Base-by-base conservation (phyloP, 108 stramenopile species). In the Cyclotella cryptica region DNA sequence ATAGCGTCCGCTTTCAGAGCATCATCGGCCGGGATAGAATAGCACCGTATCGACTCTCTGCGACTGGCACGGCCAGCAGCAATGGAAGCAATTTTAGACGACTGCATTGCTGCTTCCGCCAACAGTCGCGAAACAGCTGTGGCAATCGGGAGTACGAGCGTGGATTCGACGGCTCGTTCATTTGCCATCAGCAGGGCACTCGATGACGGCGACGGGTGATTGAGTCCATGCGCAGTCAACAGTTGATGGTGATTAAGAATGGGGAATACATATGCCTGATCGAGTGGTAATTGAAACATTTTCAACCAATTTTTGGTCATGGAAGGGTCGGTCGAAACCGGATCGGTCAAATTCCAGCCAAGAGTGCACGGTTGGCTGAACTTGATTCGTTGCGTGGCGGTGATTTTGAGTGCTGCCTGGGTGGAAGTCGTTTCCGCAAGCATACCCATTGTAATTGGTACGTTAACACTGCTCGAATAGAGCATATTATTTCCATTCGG, bases 291-390 rank as follows among this genome's bases (percentile, higher is more conserved):
- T 74, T 88, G 58, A 77, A 83, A 89, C 67, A 92, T 78, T 19
- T 58, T 55, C 58, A 66, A 60, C 75, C 75, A 83, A n/a, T n/a
- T 60, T 62, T 22, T 39, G 26, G 77, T 47, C 26, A 42, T 55
- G 13, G 43, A 72, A 65, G 83, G 75, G 45, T 77, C 76, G 10
- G 55, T 41, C 13, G 72, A 45, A 21, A 43, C 67, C 0, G 92
- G 89, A 86, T 96, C 95, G 21, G 91, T 80, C 45, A 96, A 69
- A 69, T 85, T 89, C 92, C 91, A 96, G 14, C 91, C 89, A 14
- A 83, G 61, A 7, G 78, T 81, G 46, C 82, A 78, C 2, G 84
- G 55, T 6, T 64, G 59, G 4, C 65, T 75, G 66, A 92, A 93
- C 73, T 96, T 96, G 57, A 77, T 64, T 18, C 80, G 52, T 28